Conservation (phyloP, 2,329 filamentous ascomycete species). For the Dothideomycetes sp. region DNA sequence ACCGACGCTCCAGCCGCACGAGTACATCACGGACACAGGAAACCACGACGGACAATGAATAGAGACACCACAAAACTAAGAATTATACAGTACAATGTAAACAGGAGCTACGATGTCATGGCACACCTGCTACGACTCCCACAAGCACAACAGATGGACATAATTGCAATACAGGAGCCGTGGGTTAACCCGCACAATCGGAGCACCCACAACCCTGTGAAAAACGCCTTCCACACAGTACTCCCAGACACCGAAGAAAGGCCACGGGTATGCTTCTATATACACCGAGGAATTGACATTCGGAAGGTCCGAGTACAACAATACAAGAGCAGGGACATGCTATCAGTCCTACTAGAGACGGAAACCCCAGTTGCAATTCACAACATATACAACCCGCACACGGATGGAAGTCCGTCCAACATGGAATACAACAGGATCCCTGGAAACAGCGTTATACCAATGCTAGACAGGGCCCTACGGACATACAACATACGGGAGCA, state of each 20-base stretch:
- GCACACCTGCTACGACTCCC: neutral
- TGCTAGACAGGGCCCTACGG: too few relatives aligned
- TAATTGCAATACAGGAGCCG: too few relatives aligned
- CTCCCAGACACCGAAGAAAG: neutral
- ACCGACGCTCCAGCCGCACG: too few relatives aligned
- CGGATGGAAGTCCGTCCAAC: neutral
- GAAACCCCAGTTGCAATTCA: neutral
- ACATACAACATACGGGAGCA: too few relatives aligned
- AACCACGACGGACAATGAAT: conserved; percentile 1
- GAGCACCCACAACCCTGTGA: neutral
- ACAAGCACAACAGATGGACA: neutral
- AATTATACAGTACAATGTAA: conserved; percentile 3
- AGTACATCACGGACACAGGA: too few relatives aligned
- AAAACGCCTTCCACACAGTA: neutral
- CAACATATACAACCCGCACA: conserved; percentile 1
- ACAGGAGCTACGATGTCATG: neutral
- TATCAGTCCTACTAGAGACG: neutral
- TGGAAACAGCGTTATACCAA: neutral
- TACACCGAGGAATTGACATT: neutral
- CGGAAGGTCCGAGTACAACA: neutral
- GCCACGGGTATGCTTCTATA: neutral
- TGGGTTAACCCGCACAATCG: neutral
- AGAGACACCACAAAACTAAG: conserved; percentile 1
- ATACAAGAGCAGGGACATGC: neutral
- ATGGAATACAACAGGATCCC: neutral